Evolutionary conservation across 306 rosid species (phyloP).

Genomic region (Albizia julibrissin): DNA sequence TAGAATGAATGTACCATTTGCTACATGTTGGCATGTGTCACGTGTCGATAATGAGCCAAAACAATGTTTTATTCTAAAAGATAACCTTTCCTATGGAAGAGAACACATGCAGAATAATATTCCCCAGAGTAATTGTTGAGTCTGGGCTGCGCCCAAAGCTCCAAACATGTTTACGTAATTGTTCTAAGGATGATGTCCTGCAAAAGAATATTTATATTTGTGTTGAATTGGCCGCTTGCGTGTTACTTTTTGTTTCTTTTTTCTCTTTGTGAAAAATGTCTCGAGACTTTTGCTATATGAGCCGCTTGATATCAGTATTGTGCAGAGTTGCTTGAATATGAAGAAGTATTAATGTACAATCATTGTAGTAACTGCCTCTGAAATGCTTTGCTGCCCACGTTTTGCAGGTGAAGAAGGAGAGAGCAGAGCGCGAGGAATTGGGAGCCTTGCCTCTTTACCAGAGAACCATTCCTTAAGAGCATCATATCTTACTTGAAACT

Average conservation of each 20-base stretch:
- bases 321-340: not conserved
- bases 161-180: not conserved
- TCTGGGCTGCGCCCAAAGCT: not conserved
- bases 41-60: not conserved
- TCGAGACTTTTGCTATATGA: not conserved
- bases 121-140: not conserved
- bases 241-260: not conserved
- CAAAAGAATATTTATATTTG: not conserved
- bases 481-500: conserved; percentile 32
- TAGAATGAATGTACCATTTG: not conserved
- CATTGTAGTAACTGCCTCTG: not conserved
- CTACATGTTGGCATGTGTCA: not conserved
- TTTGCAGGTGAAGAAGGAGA: conserved; percentile 90
- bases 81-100: not conserved
- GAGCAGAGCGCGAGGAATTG: conserved; percentile 83
- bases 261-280: not conserved
- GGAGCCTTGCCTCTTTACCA: conserved; percentile 94
- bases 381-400: conserved; percentile 25
- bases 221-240: not conserved
- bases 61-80: not conserved
- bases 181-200: not conserved
- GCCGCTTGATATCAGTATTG: not conserved
- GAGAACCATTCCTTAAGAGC: conserved; percentile 79
- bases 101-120: not conserved
- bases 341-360: not conserved